Evolutionary conservation across 345 rosid species (phyloP).

Genomic region (Capsella bursapastoris): DNA sequence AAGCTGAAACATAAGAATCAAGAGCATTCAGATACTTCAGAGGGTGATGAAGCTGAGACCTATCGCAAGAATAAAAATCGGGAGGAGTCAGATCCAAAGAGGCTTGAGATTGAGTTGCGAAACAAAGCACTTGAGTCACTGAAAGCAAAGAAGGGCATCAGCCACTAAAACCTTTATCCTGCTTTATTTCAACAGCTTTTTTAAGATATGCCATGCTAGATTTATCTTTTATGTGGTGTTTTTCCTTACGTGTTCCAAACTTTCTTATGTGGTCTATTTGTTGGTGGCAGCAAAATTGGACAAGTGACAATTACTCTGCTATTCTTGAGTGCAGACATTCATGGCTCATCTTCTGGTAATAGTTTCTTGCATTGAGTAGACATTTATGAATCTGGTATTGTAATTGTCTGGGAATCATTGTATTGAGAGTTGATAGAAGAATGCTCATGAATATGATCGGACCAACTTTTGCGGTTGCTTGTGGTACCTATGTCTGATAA

Average conservation of each 20-base stretch:
- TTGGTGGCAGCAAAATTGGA: slow-evolving; percentile 89
- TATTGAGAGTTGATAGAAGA: neutral
- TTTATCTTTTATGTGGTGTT: too few relatives aligned
- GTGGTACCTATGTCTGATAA: slow-evolving; percentile 19
- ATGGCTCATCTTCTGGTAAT: slow-evolving; percentile 85
- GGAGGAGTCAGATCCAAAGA: slow-evolving; percentile 63
- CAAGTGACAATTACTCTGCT: slow-evolving; percentile 85
- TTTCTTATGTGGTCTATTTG: slow-evolving; percentile 68
- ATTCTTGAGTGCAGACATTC: slow-evolving; percentile 77
- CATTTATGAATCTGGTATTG: neutral
- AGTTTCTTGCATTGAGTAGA: slow-evolving; percentile 49
- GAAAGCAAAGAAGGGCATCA: slow-evolving; percentile 80
- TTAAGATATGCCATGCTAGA: too few relatives aligned
- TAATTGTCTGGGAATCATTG: neutral
- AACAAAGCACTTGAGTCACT: slow-evolving; percentile 90
- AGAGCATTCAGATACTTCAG: slow-evolving; percentile 56
- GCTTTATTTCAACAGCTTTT: too few relatives aligned
- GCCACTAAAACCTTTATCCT: neutral
- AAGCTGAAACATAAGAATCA: slow-evolving; percentile 63
- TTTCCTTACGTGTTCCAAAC: slow-evolving; percentile 17
- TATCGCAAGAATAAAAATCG: slow-evolving; percentile 51
- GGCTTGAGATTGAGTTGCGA: slow-evolving; percentile 92
- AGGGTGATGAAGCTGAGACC: slow-evolving; percentile 55
- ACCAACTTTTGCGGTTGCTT: slow-evolving; percentile 5
- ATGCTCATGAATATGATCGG: neutral